Evolutionary conservation across 352 stramenopile genomes (phyloP), one percentile per base, ranked within the genome.

Genomic region (Phytophthora nicotianae): DNA sequence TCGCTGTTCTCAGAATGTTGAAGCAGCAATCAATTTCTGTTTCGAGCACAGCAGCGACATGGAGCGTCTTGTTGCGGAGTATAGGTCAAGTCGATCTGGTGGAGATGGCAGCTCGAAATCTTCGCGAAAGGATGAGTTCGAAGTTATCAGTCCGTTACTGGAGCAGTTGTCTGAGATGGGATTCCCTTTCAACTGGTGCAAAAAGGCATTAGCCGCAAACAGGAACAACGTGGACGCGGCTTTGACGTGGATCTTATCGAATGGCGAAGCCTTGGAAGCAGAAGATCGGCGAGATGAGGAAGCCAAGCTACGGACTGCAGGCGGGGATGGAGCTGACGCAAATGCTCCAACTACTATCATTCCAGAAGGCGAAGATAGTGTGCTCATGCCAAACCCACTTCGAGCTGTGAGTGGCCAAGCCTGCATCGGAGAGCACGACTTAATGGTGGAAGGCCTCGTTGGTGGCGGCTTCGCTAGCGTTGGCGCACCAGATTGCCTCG

Each of bases 1-100:
- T 53, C 74, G 86, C 21, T 97, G 88, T 58, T 87, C 88, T 33
- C 88, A 95, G 24, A 96, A 96, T 58, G 88, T 97, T 21, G 90
- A 97, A 65, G 83, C 86, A 46, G 90, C 90, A 17, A 96, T 97
- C 51, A 97, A 96, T 59, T 97, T 96, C 65, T 97, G 90, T 58
- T 97, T 97, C 52, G 90, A 97, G 62, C 90, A 97, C 68, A 95
- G 87, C 41, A 88, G 79, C 50, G 90, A 97, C 40, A 97, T 97
- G 90, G 88, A 96, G 43, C 84, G 85, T 29, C 71, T 97, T 32
- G 74, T 97, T 19, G 69, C 82, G 21, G 81, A 95, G 41, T 81
- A 93, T 56, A 86, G 92, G 33, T 76, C 83, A 26, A 79, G 65
- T 11, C 79, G 76, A 13, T 66, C 60, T 51, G 55, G 62, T 40